Percentiles rank a stretch among this genome's conserved stretches.
Evolutionary conservation across 768 basidiomycete genomes (phyloP).

Genomic region (Fistulinella prunicolor): DNA sequence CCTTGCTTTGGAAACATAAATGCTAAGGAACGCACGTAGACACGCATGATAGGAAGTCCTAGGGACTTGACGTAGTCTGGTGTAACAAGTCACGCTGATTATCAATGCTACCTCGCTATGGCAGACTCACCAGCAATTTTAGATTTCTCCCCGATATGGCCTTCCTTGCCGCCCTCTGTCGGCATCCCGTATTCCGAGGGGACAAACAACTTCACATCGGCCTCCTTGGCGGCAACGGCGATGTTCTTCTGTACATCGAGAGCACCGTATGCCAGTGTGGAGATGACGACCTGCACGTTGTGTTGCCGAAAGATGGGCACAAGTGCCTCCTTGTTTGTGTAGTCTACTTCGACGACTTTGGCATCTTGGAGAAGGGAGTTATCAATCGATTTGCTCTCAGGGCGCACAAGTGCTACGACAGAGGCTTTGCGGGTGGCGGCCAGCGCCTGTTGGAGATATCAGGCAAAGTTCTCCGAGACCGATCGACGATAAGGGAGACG

Average conservation of each 20-base stretch:
- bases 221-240: slow-evolving; percentile 36
- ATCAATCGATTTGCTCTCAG: slow-evolving; percentile 18
- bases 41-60: slow-evolving; percentile 29
- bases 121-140: slow-evolving; percentile 26
- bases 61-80: slow-evolving; percentile 30
- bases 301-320: slow-evolving; percentile 29
- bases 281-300: slow-evolving; percentile 35
- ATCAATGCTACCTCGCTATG: background rate
- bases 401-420: slow-evolving; percentile 25
- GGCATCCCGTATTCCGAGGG: slow-evolving; percentile 38
- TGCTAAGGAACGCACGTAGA: slow-evolving; percentile 28
- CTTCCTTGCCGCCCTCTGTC: slow-evolving; percentile 31
- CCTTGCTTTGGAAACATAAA: background rate
- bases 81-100: background rate
- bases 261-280: slow-evolving; percentile 30
- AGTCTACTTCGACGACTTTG: slow-evolving; percentile 29
- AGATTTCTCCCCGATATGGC: slow-evolving; percentile 25
- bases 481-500: background rate
- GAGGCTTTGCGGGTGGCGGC: slow-evolving; percentile 19
- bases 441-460: slow-evolving; percentile 19
- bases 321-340: slow-evolving; percentile 23
- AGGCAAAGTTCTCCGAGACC: too few relatives aligned
- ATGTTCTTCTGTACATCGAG: slow-evolving; percentile 25
- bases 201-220: slow-evolving; percentile 38
- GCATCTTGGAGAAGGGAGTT: slow-evolving; percentile 25